phyloP scores from a whole-genome alignment of 2,329 filamentous ascomycete species.

The Pseudocercospora musae region DNA sequence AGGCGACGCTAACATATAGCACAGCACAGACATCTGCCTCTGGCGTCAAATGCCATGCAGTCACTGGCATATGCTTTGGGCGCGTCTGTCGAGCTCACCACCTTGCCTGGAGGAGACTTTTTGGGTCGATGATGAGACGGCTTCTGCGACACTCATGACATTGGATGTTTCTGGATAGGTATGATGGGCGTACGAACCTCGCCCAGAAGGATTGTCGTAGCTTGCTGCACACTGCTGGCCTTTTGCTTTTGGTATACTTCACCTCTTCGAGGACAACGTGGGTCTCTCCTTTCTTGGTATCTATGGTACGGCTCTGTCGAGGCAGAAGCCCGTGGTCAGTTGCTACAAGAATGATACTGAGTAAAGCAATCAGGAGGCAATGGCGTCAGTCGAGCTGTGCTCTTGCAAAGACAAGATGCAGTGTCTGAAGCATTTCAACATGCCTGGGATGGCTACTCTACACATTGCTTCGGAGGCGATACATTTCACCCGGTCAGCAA shows the following conservation, averaged over 20 bases:
- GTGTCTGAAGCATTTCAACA: conserved; percentile 27
- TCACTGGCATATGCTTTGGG: background rate
- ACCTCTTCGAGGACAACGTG: background rate
- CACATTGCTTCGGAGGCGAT: conserved; percentile 35
- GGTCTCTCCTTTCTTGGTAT: background rate
- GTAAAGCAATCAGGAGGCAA: background rate
- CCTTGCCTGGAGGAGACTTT: no score
- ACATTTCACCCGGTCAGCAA: conserved; percentile 30
- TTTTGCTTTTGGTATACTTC: background rate
- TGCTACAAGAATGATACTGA: background rate
- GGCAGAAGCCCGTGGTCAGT: no score
- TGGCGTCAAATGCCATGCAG: background rate
- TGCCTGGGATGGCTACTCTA: conserved; percentile 36
- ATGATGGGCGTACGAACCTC: background rate
- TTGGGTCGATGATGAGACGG: no score
- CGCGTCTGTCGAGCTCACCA: background rate
- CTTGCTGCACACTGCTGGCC: background rate
- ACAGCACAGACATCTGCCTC: background rate
- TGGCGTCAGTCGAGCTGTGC: background rate
- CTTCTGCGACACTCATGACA: background rate
- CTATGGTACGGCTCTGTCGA: background rate
- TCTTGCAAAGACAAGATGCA: background rate
- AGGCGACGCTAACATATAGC: background rate
- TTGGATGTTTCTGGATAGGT: background rate
- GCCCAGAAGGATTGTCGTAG: background rate